A percentile compares a stretch with the other conserved stretches of the same genome.
phyloP scores from a whole-genome alignment of 75 land plant genomes.

The Pinus tabuliformis region DNA sequence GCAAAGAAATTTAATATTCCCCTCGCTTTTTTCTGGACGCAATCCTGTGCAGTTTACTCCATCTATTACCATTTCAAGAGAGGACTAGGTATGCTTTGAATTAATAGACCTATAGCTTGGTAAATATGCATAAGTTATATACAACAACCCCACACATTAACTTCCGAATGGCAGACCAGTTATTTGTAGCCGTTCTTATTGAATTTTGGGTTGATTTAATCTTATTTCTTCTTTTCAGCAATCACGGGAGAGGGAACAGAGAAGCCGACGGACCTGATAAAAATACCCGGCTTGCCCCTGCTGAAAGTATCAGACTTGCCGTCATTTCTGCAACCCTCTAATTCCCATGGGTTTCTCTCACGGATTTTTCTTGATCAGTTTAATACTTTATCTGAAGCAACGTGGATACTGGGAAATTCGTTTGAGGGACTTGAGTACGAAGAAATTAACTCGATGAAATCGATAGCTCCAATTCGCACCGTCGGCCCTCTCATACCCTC shows the following conservation, averaged over 20 bases:
- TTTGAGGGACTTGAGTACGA: constrained; percentile 55
- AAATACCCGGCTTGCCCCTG: constrained; percentile 45
- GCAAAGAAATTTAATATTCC: constrained; percentile 41
- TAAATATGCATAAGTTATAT: no score
- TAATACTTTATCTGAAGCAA: constrained; percentile 27
- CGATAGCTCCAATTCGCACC: constrained; percentile 18
- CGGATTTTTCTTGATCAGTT: constrained; percentile 13
- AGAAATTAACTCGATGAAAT: constrained; percentile 23
- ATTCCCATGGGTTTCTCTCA: constrained; percentile 18
- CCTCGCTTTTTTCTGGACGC: constrained; percentile 57
- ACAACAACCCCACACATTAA: no score
- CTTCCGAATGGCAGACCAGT: no score
- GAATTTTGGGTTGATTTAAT: no score
- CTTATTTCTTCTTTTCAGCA: constrained; percentile 5
- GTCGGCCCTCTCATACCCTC: constrained; percentile 54
- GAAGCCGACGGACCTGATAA: neutral
- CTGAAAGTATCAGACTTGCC: constrained; percentile 51
- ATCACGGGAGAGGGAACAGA: neutral
- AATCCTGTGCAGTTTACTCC: constrained; percentile 46
- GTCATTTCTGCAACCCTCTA: constrained; percentile 36
- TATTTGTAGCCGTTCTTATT: no score
- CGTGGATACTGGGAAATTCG: constrained; percentile 51
- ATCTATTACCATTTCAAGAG: constrained; percentile 21
- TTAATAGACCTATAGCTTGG: no score
- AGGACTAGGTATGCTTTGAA: neutral